Evolutionary conservation across 163 green algal species (phyloP).

Genomic region (Scenedesmus sp.): DNA sequence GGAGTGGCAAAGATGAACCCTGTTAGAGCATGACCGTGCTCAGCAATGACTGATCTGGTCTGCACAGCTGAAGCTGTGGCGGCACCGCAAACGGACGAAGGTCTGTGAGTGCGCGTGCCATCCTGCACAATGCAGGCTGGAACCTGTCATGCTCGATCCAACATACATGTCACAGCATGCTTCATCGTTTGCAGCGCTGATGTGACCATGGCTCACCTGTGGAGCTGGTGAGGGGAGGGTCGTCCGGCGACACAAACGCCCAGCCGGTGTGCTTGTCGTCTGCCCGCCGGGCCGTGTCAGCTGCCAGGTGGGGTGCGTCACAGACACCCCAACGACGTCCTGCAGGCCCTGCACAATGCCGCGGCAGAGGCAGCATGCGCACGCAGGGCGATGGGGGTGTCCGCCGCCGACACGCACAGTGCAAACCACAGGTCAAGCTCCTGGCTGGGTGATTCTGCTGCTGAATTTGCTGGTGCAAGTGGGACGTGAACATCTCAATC

Average conservation of each 20-base stretch:
- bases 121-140: too few relatives aligned
- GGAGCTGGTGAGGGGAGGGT: conserved; percentile 69
- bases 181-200: not conserved
- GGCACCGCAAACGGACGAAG: too few relatives aligned
- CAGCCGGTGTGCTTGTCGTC: conserved; percentile 87
- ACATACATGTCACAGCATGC: too few relatives aligned
- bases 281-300: conserved; percentile 78
- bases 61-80: too few relatives aligned
- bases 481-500: too few relatives aligned
- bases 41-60: not conserved
- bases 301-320: conserved; percentile 93
- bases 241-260: conserved; percentile 73
- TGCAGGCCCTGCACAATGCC: conserved; percentile 87
- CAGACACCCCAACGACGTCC: conserved; percentile 85
- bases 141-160: too few relatives aligned
- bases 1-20: too few relatives aligned
- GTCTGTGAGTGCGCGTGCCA: too few relatives aligned
- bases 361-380: not conserved
- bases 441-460: not conserved
- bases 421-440: too few relatives aligned
- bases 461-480: too few relatives aligned
- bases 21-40: too few relatives aligned
- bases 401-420: not conserved
- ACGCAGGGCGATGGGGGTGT: too few relatives aligned
- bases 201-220: conserved; percentile 50